These are phyloP conservation scores for Termitomyces sp. DNA, from an alignment of 768 basidiomycete species.

Conservation along the genomic window DNA sequence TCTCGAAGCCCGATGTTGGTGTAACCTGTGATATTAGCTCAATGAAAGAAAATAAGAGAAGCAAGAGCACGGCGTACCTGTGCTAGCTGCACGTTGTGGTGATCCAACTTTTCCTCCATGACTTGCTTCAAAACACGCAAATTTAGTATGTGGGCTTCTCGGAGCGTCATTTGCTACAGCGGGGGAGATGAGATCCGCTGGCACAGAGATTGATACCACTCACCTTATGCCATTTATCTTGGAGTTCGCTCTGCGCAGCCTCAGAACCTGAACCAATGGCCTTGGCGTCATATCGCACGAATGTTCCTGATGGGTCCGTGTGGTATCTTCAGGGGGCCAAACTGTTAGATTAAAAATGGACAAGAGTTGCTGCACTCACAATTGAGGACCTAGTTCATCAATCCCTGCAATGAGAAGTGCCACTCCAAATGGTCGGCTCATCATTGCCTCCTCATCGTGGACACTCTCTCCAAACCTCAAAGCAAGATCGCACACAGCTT, in stretches of 20 bases:
- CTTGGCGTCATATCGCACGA: constrained; percentile 94
- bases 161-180: constrained; percentile 82
- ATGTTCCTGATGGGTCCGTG: constrained; percentile 98
- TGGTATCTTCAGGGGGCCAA: constrained; percentile 65
- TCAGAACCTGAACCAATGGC: constrained; percentile 98
- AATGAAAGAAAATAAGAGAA: not conserved
- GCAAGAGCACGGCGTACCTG: constrained; percentile 51
- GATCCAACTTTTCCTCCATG: constrained; percentile 99
- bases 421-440: constrained; percentile 99
- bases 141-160: constrained; percentile 82
- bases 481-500: constrained; percentile 97
- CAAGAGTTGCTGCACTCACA: constrained; percentile 47
- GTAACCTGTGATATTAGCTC: constrained; percentile 56
- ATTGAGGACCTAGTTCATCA: constrained; percentile 92
- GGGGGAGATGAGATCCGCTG: not conserved
- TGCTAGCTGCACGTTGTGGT: constrained; percentile 96
- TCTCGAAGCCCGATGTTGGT: constrained; percentile 76
- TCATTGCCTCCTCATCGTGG: constrained; percentile 97
- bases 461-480: constrained; percentile 98
- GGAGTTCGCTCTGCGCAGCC: constrained; percentile 93
- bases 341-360: not conserved
- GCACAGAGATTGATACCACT: not conserved
- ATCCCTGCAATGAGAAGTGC: constrained; percentile 96
- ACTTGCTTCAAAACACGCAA: constrained; percentile 95
- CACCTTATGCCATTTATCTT: constrained; percentile 96